Conservation (phyloP, 495 filamentous ascomycete species). For the Massariosphaeria phaeospora region DNA sequence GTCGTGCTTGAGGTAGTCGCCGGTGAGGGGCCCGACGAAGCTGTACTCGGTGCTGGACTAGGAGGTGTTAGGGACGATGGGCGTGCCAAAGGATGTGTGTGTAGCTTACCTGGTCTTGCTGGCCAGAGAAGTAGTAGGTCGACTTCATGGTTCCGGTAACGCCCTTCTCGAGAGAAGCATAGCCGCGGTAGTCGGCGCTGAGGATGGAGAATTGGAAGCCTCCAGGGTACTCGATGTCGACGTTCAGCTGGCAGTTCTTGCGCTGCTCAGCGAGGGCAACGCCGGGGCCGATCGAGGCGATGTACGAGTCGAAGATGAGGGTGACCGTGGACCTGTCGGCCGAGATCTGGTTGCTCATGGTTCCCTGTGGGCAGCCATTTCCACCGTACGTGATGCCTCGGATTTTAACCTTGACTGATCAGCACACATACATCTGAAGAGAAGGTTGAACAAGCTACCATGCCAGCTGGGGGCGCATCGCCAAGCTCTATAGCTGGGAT, state of each 20-base stretch:
- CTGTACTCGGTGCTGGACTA: slow-evolving; percentile 31
- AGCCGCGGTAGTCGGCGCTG: slow-evolving; percentile 50
- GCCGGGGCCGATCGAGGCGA: slow-evolving; percentile 45
- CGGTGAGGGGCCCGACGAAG: slow-evolving; percentile 32
- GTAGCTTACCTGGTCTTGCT: slow-evolving; percentile 33
- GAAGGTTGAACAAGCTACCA: not conserved
- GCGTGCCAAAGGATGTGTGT: not conserved
- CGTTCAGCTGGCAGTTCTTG: slow-evolving; percentile 51
- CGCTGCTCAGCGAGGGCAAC: slow-evolving; percentile 42
- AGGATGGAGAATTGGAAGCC: slow-evolving; percentile 53
- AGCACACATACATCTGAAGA: not conserved
- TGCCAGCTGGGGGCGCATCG: slow-evolving; percentile 16
- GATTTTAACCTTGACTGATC: slow-evolving; percentile 33
- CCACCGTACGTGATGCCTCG: slow-evolving; percentile 47
- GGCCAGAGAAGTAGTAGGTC: slow-evolving; percentile 51
- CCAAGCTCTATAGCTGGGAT: slow-evolving; percentile 6
- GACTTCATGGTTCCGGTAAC: slow-evolving; percentile 47
- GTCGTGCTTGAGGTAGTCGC: slow-evolving; percentile 37
- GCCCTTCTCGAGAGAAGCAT: slow-evolving; percentile 42
- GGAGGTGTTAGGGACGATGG: not conserved
- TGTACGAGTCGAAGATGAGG: slow-evolving; percentile 46
- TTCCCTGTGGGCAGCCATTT: slow-evolving; percentile 53
- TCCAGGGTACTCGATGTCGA: slow-evolving; percentile 48
- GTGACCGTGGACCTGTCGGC: slow-evolving; percentile 49
- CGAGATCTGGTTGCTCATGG: slow-evolving; percentile 48